A percentile compares a stretch with the other conserved stretches of the same genome.
Conservation (phyloP, 495 filamentous ascomycete species). For the Staphylotrichum tortipilum region DNA sequence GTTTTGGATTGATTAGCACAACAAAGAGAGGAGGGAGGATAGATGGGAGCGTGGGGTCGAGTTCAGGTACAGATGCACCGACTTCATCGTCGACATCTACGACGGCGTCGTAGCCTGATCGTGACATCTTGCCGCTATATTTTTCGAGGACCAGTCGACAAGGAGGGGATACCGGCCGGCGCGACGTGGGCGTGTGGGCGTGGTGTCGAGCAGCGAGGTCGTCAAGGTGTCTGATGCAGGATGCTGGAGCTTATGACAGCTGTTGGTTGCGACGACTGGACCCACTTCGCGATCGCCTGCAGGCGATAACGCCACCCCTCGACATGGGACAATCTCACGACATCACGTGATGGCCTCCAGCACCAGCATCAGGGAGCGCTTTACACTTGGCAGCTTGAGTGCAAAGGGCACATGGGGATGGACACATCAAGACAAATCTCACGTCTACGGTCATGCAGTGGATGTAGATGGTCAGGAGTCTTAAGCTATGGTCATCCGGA, state of each 20-base stretch:
- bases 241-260: slow-evolving; percentile 19
- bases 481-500: slow-evolving; percentile 26
- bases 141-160: no score
- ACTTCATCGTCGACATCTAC: slow-evolving; percentile 88
- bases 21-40: not conserved
- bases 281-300: not conserved
- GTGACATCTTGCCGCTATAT: slow-evolving; percentile 54
- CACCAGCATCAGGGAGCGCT: not conserved
- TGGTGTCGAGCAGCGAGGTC: not conserved
- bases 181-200: not conserved
- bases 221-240: slow-evolving; percentile 1
- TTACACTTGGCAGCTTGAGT: not conserved
- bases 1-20: slow-evolving; percentile 32
- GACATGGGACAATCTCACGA: no score
- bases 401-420: not conserved
- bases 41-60: no score
- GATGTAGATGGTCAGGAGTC: slow-evolving; percentile 21
- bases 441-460: slow-evolving; percentile 1
- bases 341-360: not conserved
- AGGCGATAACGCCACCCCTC: no score
- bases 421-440: not conserved
- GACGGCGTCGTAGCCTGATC: slow-evolving; percentile 89
- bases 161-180: not conserved
- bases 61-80: no score
- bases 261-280: slow-evolving; percentile 10